These are phyloP conservation scores for Fusarium acutatum DNA, from an alignment of 2,329 filamentous ascomycete genomes.

Conservation along the genomic window DNA sequence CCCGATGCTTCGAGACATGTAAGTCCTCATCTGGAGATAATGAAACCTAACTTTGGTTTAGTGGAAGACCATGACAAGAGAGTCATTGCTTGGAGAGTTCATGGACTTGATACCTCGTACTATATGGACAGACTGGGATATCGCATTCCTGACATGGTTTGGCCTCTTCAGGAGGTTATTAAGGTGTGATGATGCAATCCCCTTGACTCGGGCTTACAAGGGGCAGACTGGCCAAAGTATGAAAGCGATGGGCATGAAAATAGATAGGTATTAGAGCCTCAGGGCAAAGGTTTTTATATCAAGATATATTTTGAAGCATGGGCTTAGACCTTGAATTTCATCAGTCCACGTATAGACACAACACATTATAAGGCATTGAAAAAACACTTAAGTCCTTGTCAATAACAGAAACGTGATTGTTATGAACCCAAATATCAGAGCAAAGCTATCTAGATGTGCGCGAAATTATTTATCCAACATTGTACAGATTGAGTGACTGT, in stretches of 20 bases:
- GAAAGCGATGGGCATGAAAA: no score
- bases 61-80: background rate
- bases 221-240: no score
- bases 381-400: background rate
- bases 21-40: background rate
- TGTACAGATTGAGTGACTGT: background rate
- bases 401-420: background rate
- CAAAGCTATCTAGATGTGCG: no score
- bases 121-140: background rate
- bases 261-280: background rate
- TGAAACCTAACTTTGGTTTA: background rate
- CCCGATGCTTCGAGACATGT: background rate
- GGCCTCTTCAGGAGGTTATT: background rate
- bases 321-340: background rate
- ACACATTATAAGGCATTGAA: background rate
- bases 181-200: no score
- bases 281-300: fast-evolving
- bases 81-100: background rate
- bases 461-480: background rate
- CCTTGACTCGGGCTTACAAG: background rate
- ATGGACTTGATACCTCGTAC: background rate
- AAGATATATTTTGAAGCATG: fast-evolving
- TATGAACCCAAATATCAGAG: background rate
- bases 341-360: background rate
- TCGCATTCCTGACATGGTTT: background rate